Conservation (phyloP, 495 filamentous ascomycete genomes). For the Penicillium alfredii region DNA sequence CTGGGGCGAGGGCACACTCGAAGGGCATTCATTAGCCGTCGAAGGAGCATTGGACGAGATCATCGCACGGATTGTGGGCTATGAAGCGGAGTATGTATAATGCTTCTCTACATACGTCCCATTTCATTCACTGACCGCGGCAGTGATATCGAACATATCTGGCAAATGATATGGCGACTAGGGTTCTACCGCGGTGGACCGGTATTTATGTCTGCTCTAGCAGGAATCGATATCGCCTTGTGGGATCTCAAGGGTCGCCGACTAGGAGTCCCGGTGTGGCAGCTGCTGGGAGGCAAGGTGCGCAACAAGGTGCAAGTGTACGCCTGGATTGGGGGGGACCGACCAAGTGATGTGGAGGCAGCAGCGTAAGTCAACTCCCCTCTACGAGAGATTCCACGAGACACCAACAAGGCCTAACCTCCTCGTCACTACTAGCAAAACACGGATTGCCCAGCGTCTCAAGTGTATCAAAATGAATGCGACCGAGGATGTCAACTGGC, state of each 20-base stretch:
- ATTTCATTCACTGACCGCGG: neutral
- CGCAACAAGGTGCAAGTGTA: conserved; percentile 70
- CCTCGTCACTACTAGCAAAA: conserved; percentile 31
- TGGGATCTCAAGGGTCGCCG: conserved; percentile 67
- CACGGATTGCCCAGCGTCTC: conserved; percentile 66
- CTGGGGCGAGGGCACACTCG: conserved; percentile 79
- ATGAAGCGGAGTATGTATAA: conserved; percentile 67
- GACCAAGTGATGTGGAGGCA: conserved; percentile 61
- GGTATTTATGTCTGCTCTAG: conserved; percentile 74
- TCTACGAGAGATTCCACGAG: too few species aligned
- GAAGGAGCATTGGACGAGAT: conserved; percentile 71
- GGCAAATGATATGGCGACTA: conserved; percentile 65
- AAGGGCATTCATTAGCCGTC: conserved; percentile 74
- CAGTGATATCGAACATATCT: conserved; percentile 79
- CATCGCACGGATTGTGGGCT: conserved; percentile 57
- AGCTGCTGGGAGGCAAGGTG: conserved; percentile 72
- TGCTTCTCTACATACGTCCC: neutral
- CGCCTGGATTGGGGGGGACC: conserved; percentile 81
- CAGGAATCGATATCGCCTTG: conserved; percentile 75
- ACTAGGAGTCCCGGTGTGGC: conserved; percentile 64
- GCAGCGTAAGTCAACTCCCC: conserved; percentile 46
- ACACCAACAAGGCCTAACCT: too few species aligned
- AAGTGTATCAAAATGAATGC: conserved; percentile 79
- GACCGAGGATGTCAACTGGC: conserved; percentile 74
- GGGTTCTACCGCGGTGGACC: conserved; percentile 82